These are phyloP conservation scores for Cetraspora pellucida DNA, from an alignment of 192 early-diverging fungal species.

Conservation along the genomic window DNA sequence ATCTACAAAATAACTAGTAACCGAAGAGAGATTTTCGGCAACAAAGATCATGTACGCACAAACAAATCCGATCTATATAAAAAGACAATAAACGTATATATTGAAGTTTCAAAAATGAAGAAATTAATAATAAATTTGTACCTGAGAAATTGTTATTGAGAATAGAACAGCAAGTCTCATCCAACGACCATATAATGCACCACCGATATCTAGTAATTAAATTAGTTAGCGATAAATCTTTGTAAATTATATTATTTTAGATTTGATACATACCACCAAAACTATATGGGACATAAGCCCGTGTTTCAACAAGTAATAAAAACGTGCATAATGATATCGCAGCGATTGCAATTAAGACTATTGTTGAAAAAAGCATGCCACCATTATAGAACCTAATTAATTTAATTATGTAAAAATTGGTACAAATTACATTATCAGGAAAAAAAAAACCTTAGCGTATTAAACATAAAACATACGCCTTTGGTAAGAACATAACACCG, in stretches of 20 bases:
- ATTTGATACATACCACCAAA: slow-evolving; percentile 63
- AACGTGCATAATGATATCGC: slow-evolving; percentile 70
- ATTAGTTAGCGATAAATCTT: background rate
- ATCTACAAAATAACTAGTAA: slow-evolving; percentile 1
- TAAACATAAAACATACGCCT: slow-evolving; percentile 51
- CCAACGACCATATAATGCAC: slow-evolving; percentile 64
- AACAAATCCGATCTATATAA: slow-evolving; percentile 56
- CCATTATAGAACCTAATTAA: slow-evolving; percentile 70
- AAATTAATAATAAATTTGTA: slow-evolving; percentile 43
- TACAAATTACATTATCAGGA: background rate
- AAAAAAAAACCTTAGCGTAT: slow-evolving; percentile 1
- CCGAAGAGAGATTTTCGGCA: slow-evolving; percentile 52
- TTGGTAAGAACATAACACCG: slow-evolving; percentile 69
- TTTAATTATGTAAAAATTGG: background rate
- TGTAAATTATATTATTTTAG: background rate
- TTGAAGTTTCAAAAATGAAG: background rate
- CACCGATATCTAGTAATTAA: slow-evolving; percentile 46
- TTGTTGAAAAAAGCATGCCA: slow-evolving; percentile 69
- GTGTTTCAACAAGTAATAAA: slow-evolving; percentile 71
- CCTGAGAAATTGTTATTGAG: slow-evolving; percentile 75
- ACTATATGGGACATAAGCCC: slow-evolving; percentile 64
- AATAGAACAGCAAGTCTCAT: slow-evolving; percentile 71
- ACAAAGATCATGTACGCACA: slow-evolving; percentile 70
- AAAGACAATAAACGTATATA: background rate
- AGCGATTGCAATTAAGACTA: slow-evolving; percentile 67